Conservation (phyloP, 805 yeast species). For the Hanseniaspora nectarophila region DNA sequence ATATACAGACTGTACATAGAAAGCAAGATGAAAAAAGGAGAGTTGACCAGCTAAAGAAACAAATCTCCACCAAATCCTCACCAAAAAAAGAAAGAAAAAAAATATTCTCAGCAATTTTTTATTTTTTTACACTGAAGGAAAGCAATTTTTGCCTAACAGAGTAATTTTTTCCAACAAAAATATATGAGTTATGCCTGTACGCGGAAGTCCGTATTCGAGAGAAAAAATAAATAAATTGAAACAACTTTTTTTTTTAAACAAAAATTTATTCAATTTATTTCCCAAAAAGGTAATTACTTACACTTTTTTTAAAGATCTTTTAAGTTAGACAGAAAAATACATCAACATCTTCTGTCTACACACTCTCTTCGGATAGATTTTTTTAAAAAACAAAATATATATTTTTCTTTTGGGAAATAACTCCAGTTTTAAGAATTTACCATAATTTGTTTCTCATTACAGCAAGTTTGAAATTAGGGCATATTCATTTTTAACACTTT, state of each 20-base stretch:
- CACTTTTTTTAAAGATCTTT: neutral
- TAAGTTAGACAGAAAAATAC: neutral
- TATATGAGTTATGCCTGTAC: too few species aligned
- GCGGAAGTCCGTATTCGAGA: too few species aligned
- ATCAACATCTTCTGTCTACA: neutral
- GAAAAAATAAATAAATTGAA: neutral
- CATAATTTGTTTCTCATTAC: too few species aligned
- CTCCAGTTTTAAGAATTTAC: too few species aligned
- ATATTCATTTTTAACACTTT: too few species aligned
- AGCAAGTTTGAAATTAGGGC: too few species aligned
- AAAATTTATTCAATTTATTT: neutral
- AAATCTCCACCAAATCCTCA: too few species aligned
- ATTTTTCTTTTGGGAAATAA: neutral
- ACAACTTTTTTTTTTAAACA: too few species aligned
- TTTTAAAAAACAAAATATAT: too few species aligned
- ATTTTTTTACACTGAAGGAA: too few species aligned
- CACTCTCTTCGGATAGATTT: neutral
- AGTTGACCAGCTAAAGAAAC: neutral
- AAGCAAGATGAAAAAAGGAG: neutral
- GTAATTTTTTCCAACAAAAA: neutral
- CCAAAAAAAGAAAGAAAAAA: neutral
- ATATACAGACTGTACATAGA: too few species aligned
- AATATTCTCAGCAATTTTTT: neutral
- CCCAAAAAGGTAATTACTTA: neutral
- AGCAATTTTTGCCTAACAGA: neutral